phyloP scores from a whole-genome alignment of 805 yeast genomes.

The Zygosaccharomyces lentus region DNA sequence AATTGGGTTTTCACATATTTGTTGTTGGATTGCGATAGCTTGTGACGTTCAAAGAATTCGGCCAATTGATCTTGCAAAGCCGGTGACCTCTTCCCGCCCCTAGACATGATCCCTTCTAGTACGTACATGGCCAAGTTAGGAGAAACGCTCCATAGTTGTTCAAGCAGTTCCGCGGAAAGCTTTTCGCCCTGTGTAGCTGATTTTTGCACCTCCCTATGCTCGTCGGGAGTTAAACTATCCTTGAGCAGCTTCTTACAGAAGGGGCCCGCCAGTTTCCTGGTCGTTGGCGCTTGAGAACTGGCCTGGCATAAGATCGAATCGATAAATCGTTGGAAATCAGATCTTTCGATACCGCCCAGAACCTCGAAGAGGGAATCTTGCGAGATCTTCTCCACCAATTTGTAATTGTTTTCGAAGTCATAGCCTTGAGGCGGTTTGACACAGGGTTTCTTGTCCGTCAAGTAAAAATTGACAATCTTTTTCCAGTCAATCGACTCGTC shows the following conservation, averaged over 20 bases:
- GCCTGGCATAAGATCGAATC: constrained; percentile 27
- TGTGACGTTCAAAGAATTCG: constrained; percentile 24
- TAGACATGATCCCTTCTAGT: constrained; percentile 17
- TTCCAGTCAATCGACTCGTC: constrained; percentile 34
- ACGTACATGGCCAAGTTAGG: constrained; percentile 30
- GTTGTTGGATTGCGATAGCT: constrained; percentile 18
- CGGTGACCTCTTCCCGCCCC: constrained; percentile 9
- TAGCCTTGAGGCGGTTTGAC: constrained; percentile 18
- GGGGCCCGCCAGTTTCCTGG: constrained; percentile 10
- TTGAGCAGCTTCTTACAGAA: constrained; percentile 22
- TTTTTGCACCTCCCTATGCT: constrained; percentile 12
- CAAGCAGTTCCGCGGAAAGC: constrained; percentile 20
- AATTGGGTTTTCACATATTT: constrained; percentile 28
- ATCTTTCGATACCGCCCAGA: constrained; percentile 11
- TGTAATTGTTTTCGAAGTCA: constrained; percentile 18
- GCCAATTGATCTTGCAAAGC: constrained; percentile 17
- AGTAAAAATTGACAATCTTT: constrained; percentile 39
- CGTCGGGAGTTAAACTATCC: constrained; percentile 18
- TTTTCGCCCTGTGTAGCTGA: constrained; percentile 12
- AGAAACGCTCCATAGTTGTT: constrained; percentile 26
- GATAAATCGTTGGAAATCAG: constrained; percentile 20
- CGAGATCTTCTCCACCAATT: constrained; percentile 11
- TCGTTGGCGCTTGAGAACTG: constrained; percentile 8
- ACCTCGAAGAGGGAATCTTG: constrained; percentile 14
- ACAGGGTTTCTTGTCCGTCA: constrained; percentile 41